A percentile compares a stretch with the other conserved stretches of the same genome.
Evolutionary conservation across 2,329 filamentous ascomycete genomes (phyloP).

Genomic region (Reticulascus tulasneorum): DNA sequence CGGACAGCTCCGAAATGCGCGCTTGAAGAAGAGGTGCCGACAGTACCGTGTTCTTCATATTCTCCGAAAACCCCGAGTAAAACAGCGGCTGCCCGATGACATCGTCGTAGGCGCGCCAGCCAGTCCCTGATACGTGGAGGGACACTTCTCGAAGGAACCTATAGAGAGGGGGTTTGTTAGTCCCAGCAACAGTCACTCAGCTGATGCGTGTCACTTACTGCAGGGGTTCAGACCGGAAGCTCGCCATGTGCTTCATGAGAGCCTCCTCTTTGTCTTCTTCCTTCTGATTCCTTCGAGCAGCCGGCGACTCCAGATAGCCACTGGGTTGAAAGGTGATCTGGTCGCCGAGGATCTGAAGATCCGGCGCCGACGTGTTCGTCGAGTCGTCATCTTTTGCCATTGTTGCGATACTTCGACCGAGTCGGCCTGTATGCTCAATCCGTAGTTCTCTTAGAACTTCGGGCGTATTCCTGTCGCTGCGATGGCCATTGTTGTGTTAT

Average conservation of each 20-base stretch:
- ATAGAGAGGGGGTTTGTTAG: slow-evolving; percentile 14
- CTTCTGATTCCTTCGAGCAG: slow-evolving; percentile 17
- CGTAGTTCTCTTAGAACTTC: too few species aligned
- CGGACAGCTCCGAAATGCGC: slow-evolving; percentile 74
- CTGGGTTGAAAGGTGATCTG: slow-evolving; percentile 71
- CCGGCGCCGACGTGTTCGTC: slow-evolving; percentile 56
- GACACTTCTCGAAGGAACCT: slow-evolving; percentile 92
- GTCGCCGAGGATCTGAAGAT: slow-evolving; percentile 72
- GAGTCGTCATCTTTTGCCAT: slow-evolving; percentile 37
- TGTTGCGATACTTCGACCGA: too few species aligned
- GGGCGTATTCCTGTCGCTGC: background rate
- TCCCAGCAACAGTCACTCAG: slow-evolving; percentile 1
- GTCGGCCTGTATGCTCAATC: too few species aligned
- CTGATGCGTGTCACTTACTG: slow-evolving; percentile 36
- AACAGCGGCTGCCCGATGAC: slow-evolving; percentile 90
- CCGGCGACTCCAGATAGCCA: slow-evolving; percentile 55
- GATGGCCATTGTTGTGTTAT: background rate
- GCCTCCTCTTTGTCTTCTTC: slow-evolving; percentile 60
- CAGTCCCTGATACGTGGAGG: slow-evolving; percentile 85
- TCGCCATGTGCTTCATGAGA: slow-evolving; percentile 77
- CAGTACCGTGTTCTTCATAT: slow-evolving; percentile 78
- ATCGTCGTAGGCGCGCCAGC: slow-evolving; percentile 92
- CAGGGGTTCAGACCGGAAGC: slow-evolving; percentile 70
- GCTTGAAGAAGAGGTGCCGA: slow-evolving; percentile 69
- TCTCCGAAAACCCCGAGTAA: slow-evolving; percentile 86